Percentiles rank a stretch among this genome's conserved stretches.
Conservation (phyloP, 805 yeast species). For the Candida silvicultrix region DNA sequence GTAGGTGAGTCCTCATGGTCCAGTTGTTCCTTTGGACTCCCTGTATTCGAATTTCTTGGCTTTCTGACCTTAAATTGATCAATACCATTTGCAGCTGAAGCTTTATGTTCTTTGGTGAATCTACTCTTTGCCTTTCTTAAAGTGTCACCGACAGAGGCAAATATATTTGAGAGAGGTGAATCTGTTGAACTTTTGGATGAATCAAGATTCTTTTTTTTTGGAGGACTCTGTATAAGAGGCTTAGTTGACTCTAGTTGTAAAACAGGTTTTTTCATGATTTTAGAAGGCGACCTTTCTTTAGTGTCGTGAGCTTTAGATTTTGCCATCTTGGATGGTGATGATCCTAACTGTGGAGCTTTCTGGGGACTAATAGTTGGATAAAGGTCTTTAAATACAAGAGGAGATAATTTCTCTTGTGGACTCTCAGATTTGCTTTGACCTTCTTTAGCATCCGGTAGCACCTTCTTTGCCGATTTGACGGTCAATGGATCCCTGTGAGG, state of each 20-base stretch:
- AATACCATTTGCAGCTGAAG: conserved; percentile 6
- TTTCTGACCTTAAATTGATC: conserved; percentile 2
- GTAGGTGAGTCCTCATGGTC: neutral
- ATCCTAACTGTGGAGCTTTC: neutral
- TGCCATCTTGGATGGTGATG: conserved; percentile 5
- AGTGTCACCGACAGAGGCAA: conserved; percentile 20
- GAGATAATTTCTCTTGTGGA: conserved; percentile 3
- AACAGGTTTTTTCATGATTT: neutral
- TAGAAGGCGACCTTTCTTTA: neutral
- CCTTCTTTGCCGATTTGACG: conserved; percentile 20
- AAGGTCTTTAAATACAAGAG: conserved; percentile 4
- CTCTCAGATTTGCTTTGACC: conserved; percentile 4
- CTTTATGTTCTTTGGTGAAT: conserved; percentile 10
- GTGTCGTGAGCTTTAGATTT: neutral
- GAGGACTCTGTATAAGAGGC: conserved; percentile 6
- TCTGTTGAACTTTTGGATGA: conserved; percentile 6
- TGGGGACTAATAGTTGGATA: conserved; percentile 14
- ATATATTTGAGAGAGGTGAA: conserved; percentile 21
- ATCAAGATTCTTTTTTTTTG: neutral
- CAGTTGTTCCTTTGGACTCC: neutral
- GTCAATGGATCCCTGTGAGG: conserved; percentile 25
- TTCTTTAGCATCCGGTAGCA: conserved; percentile 1
- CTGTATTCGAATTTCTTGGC: neutral
- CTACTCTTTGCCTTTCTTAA: conserved; percentile 17
- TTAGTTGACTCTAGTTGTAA: conserved; percentile 1